Conservation (phyloP, 1,284 basidiomycete genomes). For the Athelia psychrophila region DNA sequence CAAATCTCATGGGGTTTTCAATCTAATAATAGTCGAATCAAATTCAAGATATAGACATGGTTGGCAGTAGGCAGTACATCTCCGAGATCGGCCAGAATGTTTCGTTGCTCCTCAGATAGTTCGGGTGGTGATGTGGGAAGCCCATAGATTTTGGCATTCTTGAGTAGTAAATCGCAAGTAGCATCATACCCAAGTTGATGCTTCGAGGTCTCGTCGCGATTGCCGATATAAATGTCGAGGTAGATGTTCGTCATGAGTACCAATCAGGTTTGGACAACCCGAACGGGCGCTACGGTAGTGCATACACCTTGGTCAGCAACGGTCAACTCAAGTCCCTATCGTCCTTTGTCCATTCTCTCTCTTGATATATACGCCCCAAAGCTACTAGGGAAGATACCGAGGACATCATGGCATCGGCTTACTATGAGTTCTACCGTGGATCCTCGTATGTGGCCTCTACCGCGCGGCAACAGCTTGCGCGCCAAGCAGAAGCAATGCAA, state of each 20-base stretch:
- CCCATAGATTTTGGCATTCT: slow-evolving; percentile 36
- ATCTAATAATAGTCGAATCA: slow-evolving; percentile 2
- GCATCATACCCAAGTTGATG: slow-evolving; percentile 27
- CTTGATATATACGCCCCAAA: background rate
- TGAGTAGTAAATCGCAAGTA: slow-evolving; percentile 29
- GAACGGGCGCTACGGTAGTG: too few relatives aligned
- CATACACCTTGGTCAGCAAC: background rate
- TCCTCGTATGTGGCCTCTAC: slow-evolving; percentile 63
- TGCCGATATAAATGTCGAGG: slow-evolving; percentile 40
- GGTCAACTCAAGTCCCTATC: background rate
- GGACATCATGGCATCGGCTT: slow-evolving; percentile 66
- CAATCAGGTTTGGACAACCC: too few relatives aligned
- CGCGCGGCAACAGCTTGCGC: background rate
- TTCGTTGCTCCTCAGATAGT: slow-evolving; percentile 38
- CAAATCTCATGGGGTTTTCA: slow-evolving; percentile 33
- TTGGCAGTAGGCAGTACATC: slow-evolving; percentile 26
- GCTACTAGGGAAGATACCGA: background rate
- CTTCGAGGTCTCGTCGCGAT: slow-evolving; percentile 28
- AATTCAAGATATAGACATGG: slow-evolving; percentile 2
- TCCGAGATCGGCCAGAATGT: slow-evolving; percentile 35
- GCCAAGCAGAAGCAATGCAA: background rate
- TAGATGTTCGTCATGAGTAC: slow-evolving; percentile 18
- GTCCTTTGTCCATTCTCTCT: background rate
- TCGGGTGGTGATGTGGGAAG: slow-evolving; percentile 33
- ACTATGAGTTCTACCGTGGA: slow-evolving; percentile 90